Conservation (phyloP, 495 filamentous ascomycete genomes). For the Cetradonia linearis region DNA sequence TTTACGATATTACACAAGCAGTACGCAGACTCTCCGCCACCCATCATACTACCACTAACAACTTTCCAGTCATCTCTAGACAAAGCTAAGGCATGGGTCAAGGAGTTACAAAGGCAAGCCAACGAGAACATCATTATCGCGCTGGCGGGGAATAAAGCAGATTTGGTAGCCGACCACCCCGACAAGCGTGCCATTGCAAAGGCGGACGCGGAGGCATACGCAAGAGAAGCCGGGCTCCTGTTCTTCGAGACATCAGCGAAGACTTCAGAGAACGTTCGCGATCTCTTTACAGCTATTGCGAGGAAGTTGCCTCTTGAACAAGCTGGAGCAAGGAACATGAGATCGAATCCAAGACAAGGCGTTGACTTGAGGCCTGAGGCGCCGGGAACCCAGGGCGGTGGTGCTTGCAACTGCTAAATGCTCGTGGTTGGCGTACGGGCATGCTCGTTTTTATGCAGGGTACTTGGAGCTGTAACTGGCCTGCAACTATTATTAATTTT, state of each 20-base stretch:
- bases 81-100: conserved; percentile 99
- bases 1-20: conserved; percentile 98
- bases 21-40: conserved; percentile 42
- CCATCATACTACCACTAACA: conserved; percentile 14
- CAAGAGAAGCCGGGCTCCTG: conserved; percentile 78
- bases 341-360: conserved; percentile 64
- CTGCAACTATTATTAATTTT: background rate
- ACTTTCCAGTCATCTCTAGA: conserved; percentile 71
- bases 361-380: conserved; percentile 74
- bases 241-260: conserved; percentile 99
- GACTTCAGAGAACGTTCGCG: conserved; percentile 87
- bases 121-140: conserved; percentile 99
- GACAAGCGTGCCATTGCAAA: conserved; percentile 86
- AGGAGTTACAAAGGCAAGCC: conserved; percentile 94
- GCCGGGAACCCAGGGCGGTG: conserved; percentile 60
- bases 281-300: conserved; percentile 95
- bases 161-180: conserved; percentile 80
- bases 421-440: background rate
- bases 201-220: conserved; percentile 89
- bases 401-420: conserved; percentile 64
- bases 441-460: background rate
- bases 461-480: background rate
- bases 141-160: conserved; percentile 92
- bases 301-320: conserved; percentile 95
- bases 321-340: conserved; percentile 63